Evolutionary conservation across 345 rosid genomes (phyloP), one percentile per base, ranked within the genome.

Genomic region (Excoecaria cochinchinensis): DNA sequence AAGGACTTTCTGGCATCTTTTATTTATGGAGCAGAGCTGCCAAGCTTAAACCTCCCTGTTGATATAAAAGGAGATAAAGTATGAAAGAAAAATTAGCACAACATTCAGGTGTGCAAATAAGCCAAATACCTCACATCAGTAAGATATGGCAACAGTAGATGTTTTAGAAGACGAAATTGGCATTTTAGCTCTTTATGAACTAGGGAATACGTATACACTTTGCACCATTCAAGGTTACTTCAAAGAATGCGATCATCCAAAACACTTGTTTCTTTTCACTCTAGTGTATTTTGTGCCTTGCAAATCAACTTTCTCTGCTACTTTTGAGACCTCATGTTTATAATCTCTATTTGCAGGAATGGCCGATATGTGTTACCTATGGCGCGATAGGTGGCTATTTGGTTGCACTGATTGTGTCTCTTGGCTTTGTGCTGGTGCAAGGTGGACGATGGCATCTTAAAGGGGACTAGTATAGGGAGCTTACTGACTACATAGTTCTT

Each of bases 341-440:
- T 59, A 17, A 22, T 73, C 78, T 68, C 67, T 4, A 0, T 71
- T 22, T 69, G 73, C 70, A 94, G 97, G 95, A 92, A 72, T 94
- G 98, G 98, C 98, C 97, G 10, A 78, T 94, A 69, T 90, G 92
- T 82, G 98, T 94, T 70, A 86, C 87, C 46, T 92, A 89, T 31
- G 97, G 98, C 69, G 89, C 90, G 63, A 71, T 90, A 59, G 79
- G 67, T 56, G 98, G 98, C 50, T 84, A 89, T 74, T 46, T 89
- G 66, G 76, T 80, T 25, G 92, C 88, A 50, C 77, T 85, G 82
- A 66, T 85, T 14, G 87, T 76, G 15, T 56, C 74, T 51, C 39
- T 73, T 25, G 65, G 73, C 42, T 52, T 80, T 76, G 77, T 72
- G 5, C 42, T 72, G 5, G 52, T 64, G 6, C 14, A 40, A 68